Evolutionary conservation across 345 rosid species (phyloP), one percentile per base, ranked within the genome.

Genomic region (Bretschneidera sinensis): DNA sequence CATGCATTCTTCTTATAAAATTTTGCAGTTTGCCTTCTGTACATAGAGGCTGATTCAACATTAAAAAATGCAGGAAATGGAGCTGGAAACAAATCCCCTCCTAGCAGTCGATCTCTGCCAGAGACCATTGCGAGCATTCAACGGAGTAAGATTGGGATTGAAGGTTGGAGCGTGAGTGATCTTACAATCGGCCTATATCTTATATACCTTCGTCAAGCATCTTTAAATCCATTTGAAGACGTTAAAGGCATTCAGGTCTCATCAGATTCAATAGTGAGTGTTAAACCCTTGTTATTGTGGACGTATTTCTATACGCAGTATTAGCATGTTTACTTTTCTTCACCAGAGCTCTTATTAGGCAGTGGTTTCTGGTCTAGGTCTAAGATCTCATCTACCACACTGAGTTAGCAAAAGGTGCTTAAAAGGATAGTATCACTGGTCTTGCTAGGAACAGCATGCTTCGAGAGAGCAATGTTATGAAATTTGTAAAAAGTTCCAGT

Each of bases 101-200:
- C 86, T 21, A 69, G 76, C 59, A 77, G 68, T 68, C 78, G 91
- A 61, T 86, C 99, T 57, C 50, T 94, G 21, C 66, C 83, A 8
- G 96, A 94, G 76, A 86, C 91, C 58, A 78, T 94, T 71, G 73
- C 92, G 17, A 82, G 88, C 78, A 77, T 94, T 65, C 99, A 94
- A 66, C 73, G 77, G 78, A 88, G 96, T 77, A 94, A 85, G 83
- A 83, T 75, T 20, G 97, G 85, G 34, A 71, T 94, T 39, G 89
- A 90, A 71, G 97, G 83, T 64, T 94, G 99, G 99, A 88, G 89
- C 77, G 75, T 90, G 73, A 83, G 95, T 59, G 99, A 88, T 77
- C 91, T 94, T 59, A 91, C 97, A 1, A 67, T 91, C 17, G 99
- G 97, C 48, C 73, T 94, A 25, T 92, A 81, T 78, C 91, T 89